Conservation (phyloP, 2,329 filamentous ascomycete genomes). For the Fusarium keratoplasticum region DNA sequence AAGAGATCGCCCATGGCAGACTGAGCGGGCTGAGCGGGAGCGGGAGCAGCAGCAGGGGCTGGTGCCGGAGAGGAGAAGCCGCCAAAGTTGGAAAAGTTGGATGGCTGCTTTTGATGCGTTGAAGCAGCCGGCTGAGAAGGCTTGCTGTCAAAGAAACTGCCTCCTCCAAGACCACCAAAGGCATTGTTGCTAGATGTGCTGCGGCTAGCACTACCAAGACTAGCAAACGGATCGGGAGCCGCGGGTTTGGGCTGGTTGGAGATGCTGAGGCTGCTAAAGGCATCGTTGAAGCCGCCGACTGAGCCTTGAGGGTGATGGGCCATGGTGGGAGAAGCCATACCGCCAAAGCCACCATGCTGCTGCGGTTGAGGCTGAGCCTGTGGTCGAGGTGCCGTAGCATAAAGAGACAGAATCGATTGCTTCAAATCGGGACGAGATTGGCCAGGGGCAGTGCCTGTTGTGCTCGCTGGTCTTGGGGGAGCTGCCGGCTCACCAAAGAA, state of each 20-base stretch:
- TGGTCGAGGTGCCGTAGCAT: slow-evolving; percentile 86
- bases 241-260: slow-evolving; percentile 58
- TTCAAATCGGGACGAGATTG: slow-evolving; percentile 93
- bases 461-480: slow-evolving; percentile 85
- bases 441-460: slow-evolving; percentile 71
- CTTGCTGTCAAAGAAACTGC: slow-evolving; percentile 85
- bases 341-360: slow-evolving; percentile 73
- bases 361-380: slow-evolving; percentile 66
- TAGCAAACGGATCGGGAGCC: slow-evolving; percentile 69
- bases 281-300: slow-evolving; percentile 79
- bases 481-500: slow-evolving; percentile 84
- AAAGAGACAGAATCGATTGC: slow-evolving; percentile 95
- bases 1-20: slow-evolving; percentile 83
- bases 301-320: slow-evolving; percentile 62
- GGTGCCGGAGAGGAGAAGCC: slow-evolving; percentile 64
- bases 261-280: slow-evolving; percentile 68
- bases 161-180: slow-evolving; percentile 72
- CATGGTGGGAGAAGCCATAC: slow-evolving; percentile 69
- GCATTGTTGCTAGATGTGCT: slow-evolving; percentile 53
- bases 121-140: slow-evolving; percentile 68
- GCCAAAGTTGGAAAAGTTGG: slow-evolving; percentile 73
- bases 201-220: slow-evolving; percentile 55
- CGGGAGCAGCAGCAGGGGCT: slow-evolving; percentile 43
- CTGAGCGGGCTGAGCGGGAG: slow-evolving; percentile 56
- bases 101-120: slow-evolving; percentile 62